A percentile compares a stretch with the other conserved stretches of the same genome.
Conservation (phyloP, 2,329 filamentous ascomycete species). For the Exophiala spinifera region DNA sequence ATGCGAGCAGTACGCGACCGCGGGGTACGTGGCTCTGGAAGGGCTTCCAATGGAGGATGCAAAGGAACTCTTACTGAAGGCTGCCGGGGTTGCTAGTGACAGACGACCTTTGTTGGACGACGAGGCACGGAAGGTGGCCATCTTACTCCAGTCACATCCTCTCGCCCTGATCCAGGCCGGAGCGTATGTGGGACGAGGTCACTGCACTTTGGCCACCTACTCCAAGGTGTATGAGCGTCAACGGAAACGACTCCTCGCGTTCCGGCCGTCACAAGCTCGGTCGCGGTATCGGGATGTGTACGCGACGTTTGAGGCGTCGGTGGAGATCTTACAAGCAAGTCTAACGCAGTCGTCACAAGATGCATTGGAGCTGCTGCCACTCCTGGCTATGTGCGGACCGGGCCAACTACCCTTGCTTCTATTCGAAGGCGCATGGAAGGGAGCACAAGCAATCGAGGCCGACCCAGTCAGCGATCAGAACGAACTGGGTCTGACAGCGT, state of each 20-base stretch:
- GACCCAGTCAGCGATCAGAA: slow-evolving; percentile 1
- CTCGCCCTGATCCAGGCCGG: slow-evolving; percentile 25
- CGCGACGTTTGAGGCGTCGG: slow-evolving; percentile 38
- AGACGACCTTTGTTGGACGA: not conserved
- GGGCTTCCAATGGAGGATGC: slow-evolving; percentile 13
- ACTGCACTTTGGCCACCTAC: slow-evolving; percentile 31
- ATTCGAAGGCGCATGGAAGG: slow-evolving; percentile 34
- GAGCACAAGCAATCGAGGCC: too few relatives aligned
- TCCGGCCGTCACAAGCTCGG: slow-evolving; percentile 29
- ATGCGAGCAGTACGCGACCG: slow-evolving; percentile 20
- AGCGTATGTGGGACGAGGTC: slow-evolving; percentile 30
- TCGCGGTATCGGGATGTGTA: slow-evolving; percentile 39
- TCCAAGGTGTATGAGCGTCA: slow-evolving; percentile 26
- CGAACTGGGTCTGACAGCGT: slow-evolving; percentile 10
- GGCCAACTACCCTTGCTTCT: slow-evolving; percentile 32
- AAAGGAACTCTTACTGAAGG: slow-evolving; percentile 15
- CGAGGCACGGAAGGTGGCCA: slow-evolving; percentile 11
- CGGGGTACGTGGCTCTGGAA: slow-evolving; percentile 4
- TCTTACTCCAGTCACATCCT: slow-evolving; percentile 21
- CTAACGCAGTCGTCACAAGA: slow-evolving; percentile 15
- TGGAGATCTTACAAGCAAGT: slow-evolving; percentile 24
- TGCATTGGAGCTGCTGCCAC: slow-evolving; percentile 32
- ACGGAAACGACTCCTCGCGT: slow-evolving; percentile 32
- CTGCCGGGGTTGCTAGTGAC: slow-evolving; percentile 1
- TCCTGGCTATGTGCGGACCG: slow-evolving; percentile 33